Evolutionary conservation across 73 alveolate genomes (phyloP).

Genomic region (Paramecium biaurelia): DNA sequence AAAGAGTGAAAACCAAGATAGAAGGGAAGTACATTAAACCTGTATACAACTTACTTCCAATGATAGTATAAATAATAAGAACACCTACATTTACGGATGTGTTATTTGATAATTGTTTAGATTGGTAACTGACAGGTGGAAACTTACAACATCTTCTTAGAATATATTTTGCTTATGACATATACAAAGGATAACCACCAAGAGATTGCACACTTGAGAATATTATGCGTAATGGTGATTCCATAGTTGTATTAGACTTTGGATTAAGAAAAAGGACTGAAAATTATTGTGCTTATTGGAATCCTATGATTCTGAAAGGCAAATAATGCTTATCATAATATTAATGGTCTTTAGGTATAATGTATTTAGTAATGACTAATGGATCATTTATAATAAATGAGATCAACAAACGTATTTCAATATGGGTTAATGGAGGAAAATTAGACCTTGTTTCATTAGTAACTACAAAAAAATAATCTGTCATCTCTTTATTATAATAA

Average conservation of each 20-base stretch:
- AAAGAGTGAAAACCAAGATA: neutral
- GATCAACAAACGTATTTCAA: neutral
- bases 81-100: neutral
- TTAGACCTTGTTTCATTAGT: neutral
- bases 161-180: neutral
- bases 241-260: neutral
- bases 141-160: neutral
- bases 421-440: neutral
- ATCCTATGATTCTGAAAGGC: conserved; percentile 24
- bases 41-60: neutral
- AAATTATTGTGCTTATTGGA: conserved; percentile 20
- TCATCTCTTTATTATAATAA: neutral
- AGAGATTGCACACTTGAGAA: conserved; percentile 29
- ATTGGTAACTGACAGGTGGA: conserved; percentile 18
- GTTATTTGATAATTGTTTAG: conserved; percentile 1
- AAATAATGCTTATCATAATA: neutral
- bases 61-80: neutral
- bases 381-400: neutral
- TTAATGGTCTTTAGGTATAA: conserved; percentile 1
- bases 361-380: conserved; percentile 27
- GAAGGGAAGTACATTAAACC: neutral
- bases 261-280: conserved; percentile 23
- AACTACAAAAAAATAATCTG: neutral
- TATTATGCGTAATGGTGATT: conserved; percentile 19
- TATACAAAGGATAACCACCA: neutral